A percentile compares a stretch with the other conserved stretches of the same genome.
phyloP scores from a whole-genome alignment of 495 filamentous ascomycete genomes.

The Aspergillus homomorphus region DNA sequence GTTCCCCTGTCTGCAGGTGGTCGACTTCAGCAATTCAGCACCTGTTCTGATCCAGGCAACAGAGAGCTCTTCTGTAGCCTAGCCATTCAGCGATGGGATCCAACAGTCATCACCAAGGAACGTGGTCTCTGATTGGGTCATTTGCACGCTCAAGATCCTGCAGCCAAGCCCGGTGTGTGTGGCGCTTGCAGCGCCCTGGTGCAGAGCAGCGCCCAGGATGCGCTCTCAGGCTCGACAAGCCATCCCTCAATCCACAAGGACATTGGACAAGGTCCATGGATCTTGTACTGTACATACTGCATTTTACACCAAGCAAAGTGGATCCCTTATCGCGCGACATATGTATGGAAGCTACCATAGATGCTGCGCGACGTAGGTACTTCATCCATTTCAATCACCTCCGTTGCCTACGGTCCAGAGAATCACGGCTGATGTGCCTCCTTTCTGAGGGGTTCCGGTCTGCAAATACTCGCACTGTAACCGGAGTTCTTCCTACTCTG shows the following conservation, averaged over 20 bases:
- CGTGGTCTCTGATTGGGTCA: not conserved
- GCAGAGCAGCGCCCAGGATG: not conserved
- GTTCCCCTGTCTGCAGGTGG: not conserved
- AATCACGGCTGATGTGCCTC: not conserved
- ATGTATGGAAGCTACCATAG: not conserved
- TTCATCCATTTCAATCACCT: not conserved
- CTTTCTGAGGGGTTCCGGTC: not conserved
- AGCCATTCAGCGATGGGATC: not conserved
- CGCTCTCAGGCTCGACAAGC: not conserved
- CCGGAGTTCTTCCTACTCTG: too few species aligned
- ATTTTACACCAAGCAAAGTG: not conserved
- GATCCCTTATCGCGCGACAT: not conserved
- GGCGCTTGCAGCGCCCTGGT: not conserved
- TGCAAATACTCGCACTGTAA: not conserved
- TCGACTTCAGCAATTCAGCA: not conserved
- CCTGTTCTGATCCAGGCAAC: not conserved
- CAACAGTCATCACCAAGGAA: not conserved
- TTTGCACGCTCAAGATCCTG: not conserved
- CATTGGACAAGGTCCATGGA: not conserved
- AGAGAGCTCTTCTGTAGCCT: not conserved
- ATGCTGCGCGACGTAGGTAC: not conserved
- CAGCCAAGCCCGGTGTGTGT: not conserved
- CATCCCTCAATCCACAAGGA: not conserved
- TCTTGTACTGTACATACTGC: too few species aligned
- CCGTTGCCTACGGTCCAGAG: not conserved